Conservation (phyloP, 352 stramenopile species). For the Phytophthora quininea region DNA sequence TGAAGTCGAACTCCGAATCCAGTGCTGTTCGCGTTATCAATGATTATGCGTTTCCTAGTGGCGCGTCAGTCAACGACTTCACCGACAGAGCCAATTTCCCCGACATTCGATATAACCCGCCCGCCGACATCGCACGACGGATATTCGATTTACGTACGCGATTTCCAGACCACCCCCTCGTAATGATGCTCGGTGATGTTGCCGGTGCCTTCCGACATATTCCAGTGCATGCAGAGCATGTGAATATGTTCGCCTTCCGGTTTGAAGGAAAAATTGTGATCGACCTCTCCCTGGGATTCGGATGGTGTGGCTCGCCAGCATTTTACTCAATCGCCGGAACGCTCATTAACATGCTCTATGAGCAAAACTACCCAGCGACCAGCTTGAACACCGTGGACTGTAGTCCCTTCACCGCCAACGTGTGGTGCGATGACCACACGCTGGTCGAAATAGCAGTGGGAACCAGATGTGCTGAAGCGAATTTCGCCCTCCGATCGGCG, state of each 20-base stretch:
- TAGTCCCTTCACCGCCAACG: neutral
- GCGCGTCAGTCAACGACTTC: conserved; percentile 7
- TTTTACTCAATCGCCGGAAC: conserved; percentile 7
- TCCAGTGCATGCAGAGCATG: conserved; percentile 2
- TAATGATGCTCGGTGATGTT: conserved; percentile 13
- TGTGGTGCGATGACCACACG: conserved; percentile 21
- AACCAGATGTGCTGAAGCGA: neutral
- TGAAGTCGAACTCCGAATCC: neutral
- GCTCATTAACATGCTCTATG: conserved; percentile 11
- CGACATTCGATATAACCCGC: conserved; percentile 1
- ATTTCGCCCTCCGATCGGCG: neutral
- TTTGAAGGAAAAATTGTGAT: conserved; percentile 14
- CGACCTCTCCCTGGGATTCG: conserved; percentile 5
- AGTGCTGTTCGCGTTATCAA: conserved; percentile 3
- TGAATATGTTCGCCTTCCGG: conserved; percentile 23
- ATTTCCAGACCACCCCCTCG: neutral
- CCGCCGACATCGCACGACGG: neutral
- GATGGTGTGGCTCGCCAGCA: conserved; percentile 3
- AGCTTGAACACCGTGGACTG: neutral
- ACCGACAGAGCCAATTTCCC: neutral
- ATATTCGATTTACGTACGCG: neutral
- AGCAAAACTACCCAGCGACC: neutral
- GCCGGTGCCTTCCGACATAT: conserved; percentile 12
- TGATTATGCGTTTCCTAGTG: neutral
- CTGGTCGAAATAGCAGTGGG: neutral